Conservation (phyloP, 441 rosid genomes). For the Metrosideros polymorpha region DNA sequence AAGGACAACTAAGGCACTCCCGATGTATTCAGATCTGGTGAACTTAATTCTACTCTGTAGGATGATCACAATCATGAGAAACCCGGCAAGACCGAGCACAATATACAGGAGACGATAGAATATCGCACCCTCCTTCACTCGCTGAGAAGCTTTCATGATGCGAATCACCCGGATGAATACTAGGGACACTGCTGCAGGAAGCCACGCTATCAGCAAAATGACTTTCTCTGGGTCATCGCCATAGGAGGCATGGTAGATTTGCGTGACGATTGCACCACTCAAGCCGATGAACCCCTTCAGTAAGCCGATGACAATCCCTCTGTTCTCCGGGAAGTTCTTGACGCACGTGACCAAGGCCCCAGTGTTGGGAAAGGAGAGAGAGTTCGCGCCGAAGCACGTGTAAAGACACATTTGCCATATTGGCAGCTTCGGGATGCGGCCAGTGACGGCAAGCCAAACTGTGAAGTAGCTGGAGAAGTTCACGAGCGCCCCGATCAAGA, state of each 20-base stretch:
- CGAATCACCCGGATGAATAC: slow-evolving; percentile 42
- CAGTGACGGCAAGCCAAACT: slow-evolving; percentile 54
- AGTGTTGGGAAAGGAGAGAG: slow-evolving; percentile 54
- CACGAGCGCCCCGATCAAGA: slow-evolving; percentile 37
- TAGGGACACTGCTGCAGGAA: slow-evolving; percentile 56
- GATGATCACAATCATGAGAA: slow-evolving; percentile 44
- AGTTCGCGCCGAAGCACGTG: slow-evolving; percentile 48
- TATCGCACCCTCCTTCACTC: slow-evolving; percentile 27
- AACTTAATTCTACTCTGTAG: slow-evolving; percentile 30
- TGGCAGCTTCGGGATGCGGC: slow-evolving; percentile 28
- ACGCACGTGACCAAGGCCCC: slow-evolving; percentile 49
- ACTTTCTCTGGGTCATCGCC: slow-evolving; percentile 32
- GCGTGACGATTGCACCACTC: slow-evolving; percentile 57
- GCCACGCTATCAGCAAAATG: slow-evolving; percentile 52
- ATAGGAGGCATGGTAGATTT: slow-evolving; percentile 42
- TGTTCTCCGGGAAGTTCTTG: slow-evolving; percentile 50
- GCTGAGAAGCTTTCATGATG: slow-evolving; percentile 26
- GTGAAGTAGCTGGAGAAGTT: slow-evolving; percentile 62
- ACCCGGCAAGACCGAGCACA: slow-evolving; percentile 51
- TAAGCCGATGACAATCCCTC: slow-evolving; percentile 54
- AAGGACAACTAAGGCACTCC: slow-evolving; percentile 32
- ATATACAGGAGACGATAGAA: slow-evolving; percentile 43
- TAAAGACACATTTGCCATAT: slow-evolving; percentile 69
- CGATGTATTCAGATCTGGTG: slow-evolving; percentile 24
- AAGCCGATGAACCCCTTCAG: slow-evolving; percentile 54